Conservation (phyloP, 2,329 filamentous ascomycete species). For the Zymoseptoria passerinii region DNA sequence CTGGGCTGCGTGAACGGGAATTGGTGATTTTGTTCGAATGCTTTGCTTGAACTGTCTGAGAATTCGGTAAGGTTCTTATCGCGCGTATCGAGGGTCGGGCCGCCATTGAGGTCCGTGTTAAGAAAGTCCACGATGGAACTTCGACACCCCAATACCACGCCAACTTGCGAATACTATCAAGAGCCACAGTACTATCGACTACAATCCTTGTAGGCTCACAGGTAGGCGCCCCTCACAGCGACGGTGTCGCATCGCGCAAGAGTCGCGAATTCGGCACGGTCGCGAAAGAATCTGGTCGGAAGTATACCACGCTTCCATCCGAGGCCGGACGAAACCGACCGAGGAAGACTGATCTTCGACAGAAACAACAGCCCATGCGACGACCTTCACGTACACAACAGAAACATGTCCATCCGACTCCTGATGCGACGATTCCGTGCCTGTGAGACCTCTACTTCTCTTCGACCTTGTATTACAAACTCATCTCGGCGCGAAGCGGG, state of each 20-base stretch:
- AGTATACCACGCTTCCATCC: too few relatives aligned
- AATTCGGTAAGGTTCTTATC: not conserved
- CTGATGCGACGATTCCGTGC: not conserved
- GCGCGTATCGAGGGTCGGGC: not conserved
- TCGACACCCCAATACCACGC: too few relatives aligned
- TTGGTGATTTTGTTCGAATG: not conserved
- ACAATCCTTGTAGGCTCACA: too few relatives aligned
- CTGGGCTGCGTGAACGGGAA: conserved; percentile 36
- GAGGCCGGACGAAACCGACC: too few relatives aligned
- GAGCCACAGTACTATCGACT: too few relatives aligned
- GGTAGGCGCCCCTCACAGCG: too few relatives aligned
- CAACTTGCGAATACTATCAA: too few relatives aligned
- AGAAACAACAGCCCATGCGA: not conserved
- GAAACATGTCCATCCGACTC: not conserved
- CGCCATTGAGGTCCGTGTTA: too few relatives aligned
- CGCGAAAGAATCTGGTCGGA: too few relatives aligned
- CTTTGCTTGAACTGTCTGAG: not conserved
- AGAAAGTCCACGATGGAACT: too few relatives aligned
- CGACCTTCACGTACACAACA: not conserved
- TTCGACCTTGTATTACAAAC: not conserved
- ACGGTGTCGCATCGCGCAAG: too few relatives aligned
- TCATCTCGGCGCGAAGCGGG: not conserved
- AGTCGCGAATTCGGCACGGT: too few relatives aligned
- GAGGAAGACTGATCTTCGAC: not conserved
- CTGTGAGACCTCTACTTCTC: not conserved